These are phyloP conservation scores for Irpex sp. DNA, from an alignment of 1,284 basidiomycete genomes.

Conservation along the genomic window DNA sequence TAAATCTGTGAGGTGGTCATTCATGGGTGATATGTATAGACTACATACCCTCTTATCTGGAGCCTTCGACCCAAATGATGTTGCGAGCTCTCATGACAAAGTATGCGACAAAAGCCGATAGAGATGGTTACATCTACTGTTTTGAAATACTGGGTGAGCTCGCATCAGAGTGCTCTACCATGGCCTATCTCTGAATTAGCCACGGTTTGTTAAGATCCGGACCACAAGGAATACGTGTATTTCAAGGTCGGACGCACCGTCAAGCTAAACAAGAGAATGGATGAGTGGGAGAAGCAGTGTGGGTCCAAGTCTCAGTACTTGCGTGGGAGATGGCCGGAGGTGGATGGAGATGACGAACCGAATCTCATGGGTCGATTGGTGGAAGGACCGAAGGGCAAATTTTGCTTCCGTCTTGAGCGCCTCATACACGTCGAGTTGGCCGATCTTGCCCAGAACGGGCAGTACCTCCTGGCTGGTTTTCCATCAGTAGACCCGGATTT, in stretches of 20 bases:
- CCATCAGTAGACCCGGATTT: conserved; percentile 27
- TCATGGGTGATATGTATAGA: conserved; percentile 27
- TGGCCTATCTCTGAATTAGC: not conserved
- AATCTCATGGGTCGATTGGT: conserved; percentile 44
- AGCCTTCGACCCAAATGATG: conserved; percentile 55
- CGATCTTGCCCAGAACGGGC: conserved; percentile 56
- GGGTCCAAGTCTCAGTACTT: conserved; percentile 46
- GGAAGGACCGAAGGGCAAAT: conserved; percentile 49
- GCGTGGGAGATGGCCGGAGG: conserved; percentile 50
- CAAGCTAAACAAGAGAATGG: conserved; percentile 48
- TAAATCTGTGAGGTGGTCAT: not conserved
- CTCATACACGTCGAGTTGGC: conserved; percentile 74
- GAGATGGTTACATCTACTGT: conserved; percentile 71
- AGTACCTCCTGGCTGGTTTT: conserved; percentile 54
- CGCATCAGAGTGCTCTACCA: not conserved
- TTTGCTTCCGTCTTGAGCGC: conserved; percentile 51
- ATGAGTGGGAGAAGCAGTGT: conserved; percentile 74
- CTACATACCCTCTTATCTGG: conserved; percentile 67
- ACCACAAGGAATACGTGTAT: conserved; percentile 33
- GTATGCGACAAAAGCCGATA: conserved; percentile 52
- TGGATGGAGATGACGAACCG: conserved; percentile 28
- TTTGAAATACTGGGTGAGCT: conserved; percentile 67
- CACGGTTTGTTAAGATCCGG: conserved; percentile 8
- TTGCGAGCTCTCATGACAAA: conserved; percentile 72
- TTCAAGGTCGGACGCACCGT: conserved; percentile 52